phyloP scores from a whole-genome alignment of 2,329 filamentous ascomycete genomes.

The Hymenoscyphus scutula region DNA sequence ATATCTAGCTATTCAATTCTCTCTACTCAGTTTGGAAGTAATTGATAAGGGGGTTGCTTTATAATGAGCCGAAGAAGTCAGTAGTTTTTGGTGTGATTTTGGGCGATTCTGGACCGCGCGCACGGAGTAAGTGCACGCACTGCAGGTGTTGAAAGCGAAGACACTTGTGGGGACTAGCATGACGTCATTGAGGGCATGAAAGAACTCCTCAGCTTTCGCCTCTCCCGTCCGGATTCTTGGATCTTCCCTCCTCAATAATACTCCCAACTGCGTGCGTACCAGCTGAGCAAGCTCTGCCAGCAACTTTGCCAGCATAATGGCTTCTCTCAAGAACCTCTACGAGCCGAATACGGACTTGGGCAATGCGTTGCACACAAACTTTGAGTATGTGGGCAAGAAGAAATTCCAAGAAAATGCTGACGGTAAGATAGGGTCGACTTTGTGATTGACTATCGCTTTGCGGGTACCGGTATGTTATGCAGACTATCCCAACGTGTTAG shows the following conservation, averaged over 20 bases:
- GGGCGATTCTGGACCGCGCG: no score
- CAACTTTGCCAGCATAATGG: conserved; percentile 25
- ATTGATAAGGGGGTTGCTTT: no score
- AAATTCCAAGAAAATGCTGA: conserved; percentile 13
- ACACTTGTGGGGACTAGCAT: not conserved
- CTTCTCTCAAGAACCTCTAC: conserved; percentile 29
- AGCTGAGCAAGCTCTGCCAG: conserved; percentile 5
- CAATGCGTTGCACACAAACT: conserved; percentile 38
- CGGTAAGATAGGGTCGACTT: conserved; percentile 68
- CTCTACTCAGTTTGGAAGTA: no score
- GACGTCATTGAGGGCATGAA: not conserved
- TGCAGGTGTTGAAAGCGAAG: no score
- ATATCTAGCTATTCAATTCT: no score
- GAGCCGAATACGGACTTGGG: conserved; percentile 23
- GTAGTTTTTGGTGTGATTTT: no score
- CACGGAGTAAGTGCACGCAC: no score
- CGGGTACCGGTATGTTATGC: conserved; percentile 55
- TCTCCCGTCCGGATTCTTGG: conserved; percentile 12
- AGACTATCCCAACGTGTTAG: conserved; percentile 15
- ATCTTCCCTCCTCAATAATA: conserved; percentile 12
- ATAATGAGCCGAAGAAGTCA: no score
- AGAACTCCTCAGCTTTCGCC: conserved; percentile 7
- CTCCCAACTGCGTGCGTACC: not conserved
- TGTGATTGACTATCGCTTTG: conserved; percentile 77
- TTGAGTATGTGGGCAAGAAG: conserved; percentile 38